These are phyloP conservation scores for Tylopilus intermedius DNA, from an alignment of 768 basidiomycete genomes.

Conservation along the genomic window DNA sequence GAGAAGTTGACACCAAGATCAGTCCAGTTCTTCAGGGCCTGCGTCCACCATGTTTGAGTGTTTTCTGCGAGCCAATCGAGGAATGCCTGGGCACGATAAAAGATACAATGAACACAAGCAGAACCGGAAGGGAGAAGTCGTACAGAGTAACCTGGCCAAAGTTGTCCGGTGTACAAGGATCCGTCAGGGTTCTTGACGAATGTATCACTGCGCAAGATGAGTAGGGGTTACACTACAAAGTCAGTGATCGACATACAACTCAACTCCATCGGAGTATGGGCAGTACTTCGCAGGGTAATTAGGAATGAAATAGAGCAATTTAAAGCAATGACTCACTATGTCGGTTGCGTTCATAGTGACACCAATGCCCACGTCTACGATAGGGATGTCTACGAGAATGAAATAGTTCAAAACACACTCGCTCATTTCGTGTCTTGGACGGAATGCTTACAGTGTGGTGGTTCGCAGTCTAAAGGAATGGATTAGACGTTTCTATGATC, in stretches of 20 bases:
- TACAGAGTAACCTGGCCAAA: constrained; percentile 75
- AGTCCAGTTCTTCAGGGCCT: constrained; percentile 54
- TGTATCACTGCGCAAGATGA: constrained; percentile 40
- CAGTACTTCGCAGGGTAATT: constrained; percentile 45
- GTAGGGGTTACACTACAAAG: neutral
- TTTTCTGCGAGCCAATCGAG: constrained; percentile 58
- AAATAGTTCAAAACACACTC: neutral
- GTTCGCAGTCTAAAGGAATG: constrained; percentile 17
- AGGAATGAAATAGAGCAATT: neutral
- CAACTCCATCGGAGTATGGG: constrained; percentile 60
- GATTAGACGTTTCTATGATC: constrained; percentile 3
- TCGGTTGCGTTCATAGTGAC: constrained; percentile 57
- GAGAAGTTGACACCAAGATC: constrained; percentile 50
- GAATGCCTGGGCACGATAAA: constrained; percentile 38
- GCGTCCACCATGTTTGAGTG: constrained; percentile 56
- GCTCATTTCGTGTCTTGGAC: neutral
- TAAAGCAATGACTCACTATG: constrained; percentile 39
- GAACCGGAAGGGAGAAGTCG: constrained; percentile 7
- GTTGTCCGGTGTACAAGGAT: constrained; percentile 65
- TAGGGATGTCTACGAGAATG: constrained; percentile 53
- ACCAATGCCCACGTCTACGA: constrained; percentile 61
- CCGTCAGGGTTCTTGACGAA: constrained; percentile 76
- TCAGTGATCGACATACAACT: constrained; percentile 37
- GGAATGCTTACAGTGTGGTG: constrained; percentile 25
- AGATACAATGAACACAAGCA: neutral